Evolutionary conservation across 768 basidiomycete genomes (phyloP), one percentile per base, ranked within the genome.

Genomic region (Lactarius akahatsu): DNA sequence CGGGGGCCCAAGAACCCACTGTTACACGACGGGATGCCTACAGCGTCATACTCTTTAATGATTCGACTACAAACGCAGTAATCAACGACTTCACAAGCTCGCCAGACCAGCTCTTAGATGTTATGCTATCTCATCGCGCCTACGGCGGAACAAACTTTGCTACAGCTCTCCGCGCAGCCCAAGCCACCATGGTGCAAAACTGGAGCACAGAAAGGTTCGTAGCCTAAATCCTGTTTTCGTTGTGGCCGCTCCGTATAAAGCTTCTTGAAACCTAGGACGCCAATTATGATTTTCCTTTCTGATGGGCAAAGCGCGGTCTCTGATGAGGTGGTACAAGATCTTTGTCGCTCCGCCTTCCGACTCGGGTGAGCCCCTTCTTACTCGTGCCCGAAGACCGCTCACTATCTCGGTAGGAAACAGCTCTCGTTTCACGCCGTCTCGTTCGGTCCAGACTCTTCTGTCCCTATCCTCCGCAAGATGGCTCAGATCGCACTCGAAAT

Each of bases 361-460:
- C 79, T 78, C 4, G 85, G 85, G 84, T 84, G 66, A 45, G 72
- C 1, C 1, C 1, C 20, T 32, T 50, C 9, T 0, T 20, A 10
- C 57, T 26, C 16, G 4, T 3, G 28, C 1, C 10, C 10, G 69
- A 11, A 40, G 30, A 4, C 52, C 2, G 18, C 60, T 50, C 26
- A 66, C 36, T 1, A 0, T 9, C n/a, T 34, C 4, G 20, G 0
- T 56, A 87, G 86, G 13, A 83, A 83, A 76, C 74, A 84, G 0
- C 74, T 85, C 1, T 85, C 85, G 0, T 83, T 88, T 70, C 86
- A 87, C 54, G 71, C 85, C 0, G 82, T 88, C 18, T 80, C 84
- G 0, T 87, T 88, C 45, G 86, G 86, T 6, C 74, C 76, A 1
- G 71, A 76, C 26, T 47, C 72, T 55, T 20, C 72, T 67, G 69